A percentile compares a stretch with the other conserved stretches of the same genome.
Conservation (phyloP, 1,284 basidiomycete species). For the Macrocystidia cucumis region DNA sequence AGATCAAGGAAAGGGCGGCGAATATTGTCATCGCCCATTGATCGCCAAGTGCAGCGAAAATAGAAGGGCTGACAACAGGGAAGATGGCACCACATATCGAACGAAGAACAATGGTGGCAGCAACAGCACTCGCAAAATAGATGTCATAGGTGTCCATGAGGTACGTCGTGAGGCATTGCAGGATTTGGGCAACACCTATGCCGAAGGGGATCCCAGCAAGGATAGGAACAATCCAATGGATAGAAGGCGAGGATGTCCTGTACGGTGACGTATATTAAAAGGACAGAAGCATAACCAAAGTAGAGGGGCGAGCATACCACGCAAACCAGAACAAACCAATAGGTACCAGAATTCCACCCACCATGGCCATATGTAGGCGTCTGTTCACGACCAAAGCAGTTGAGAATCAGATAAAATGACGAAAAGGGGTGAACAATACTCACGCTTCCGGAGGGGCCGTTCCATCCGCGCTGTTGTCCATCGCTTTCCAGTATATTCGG, state of each 20-base stretch:
- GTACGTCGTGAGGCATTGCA: constrained; percentile 54
- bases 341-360: constrained; percentile 48
- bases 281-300: constrained; percentile 1
- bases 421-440: constrained; percentile 15
- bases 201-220: constrained; percentile 61
- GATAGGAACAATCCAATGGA: constrained; percentile 59
- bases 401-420: constrained; percentile 4
- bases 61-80: constrained; percentile 49
- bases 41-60: constrained; percentile 54
- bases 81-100: constrained; percentile 58
- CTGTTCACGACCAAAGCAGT: constrained; percentile 23
- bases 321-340: constrained; percentile 62
- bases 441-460: constrained; percentile 56
- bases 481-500: constrained; percentile 43
- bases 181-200: constrained; percentile 49
- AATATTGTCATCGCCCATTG: constrained; percentile 64
- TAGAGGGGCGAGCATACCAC: constrained; percentile 20
- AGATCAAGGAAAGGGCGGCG: constrained; percentile 45
- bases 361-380: constrained; percentile 48
- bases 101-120: constrained; percentile 63
- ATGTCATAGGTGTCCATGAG: constrained; percentile 59
- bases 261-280: background rate
- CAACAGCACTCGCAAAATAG: constrained; percentile 61
- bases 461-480: constrained; percentile 40
- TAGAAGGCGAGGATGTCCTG: constrained; percentile 47